Conservation (phyloP, 345 rosid genomes). For the Hypericum androsaemum region DNA sequence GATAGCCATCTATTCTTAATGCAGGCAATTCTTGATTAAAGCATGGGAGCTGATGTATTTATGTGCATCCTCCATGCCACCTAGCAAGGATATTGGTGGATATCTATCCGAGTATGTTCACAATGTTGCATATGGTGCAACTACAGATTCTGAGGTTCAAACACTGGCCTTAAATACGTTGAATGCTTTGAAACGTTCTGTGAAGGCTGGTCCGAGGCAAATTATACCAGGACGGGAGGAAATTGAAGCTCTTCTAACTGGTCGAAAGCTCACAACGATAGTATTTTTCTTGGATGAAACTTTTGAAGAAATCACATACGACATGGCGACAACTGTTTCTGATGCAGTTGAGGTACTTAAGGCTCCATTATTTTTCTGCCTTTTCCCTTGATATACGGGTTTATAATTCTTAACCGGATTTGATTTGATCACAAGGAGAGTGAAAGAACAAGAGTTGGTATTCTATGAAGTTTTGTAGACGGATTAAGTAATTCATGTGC, state of each 20-base stretch:
- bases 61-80: slow-evolving; percentile 97
- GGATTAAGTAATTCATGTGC: no score
- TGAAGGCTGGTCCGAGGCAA: slow-evolving; percentile 91
- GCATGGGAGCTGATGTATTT: slow-evolving; percentile 96
- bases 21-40: slow-evolving; percentile 71
- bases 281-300: slow-evolving; percentile 96
- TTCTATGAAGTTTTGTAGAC: no score
- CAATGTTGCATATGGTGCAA: slow-evolving; percentile 57
- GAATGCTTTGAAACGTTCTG: slow-evolving; percentile 82
- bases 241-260: slow-evolving; percentile 83
- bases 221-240: slow-evolving; percentile 89
- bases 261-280: slow-evolving; percentile 80
- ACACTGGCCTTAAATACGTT: slow-evolving; percentile 68
- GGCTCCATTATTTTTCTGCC: neutral
- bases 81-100: slow-evolving; percentile 93
- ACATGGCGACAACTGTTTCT: slow-evolving; percentile 87
- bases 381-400: no score
- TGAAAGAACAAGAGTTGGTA: no score
- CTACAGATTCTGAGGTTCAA: slow-evolving; percentile 67
- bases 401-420: no score
- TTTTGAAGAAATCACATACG: slow-evolving; percentile 93
- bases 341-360: slow-evolving; percentile 92
- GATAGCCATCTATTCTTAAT: slow-evolving; percentile 4
- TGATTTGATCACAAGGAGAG: no score
- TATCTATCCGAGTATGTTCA: slow-evolving; percentile 89